Base-by-base conservation (phyloP, 306 rosid genomes). In the Geum urbanum region DNA sequence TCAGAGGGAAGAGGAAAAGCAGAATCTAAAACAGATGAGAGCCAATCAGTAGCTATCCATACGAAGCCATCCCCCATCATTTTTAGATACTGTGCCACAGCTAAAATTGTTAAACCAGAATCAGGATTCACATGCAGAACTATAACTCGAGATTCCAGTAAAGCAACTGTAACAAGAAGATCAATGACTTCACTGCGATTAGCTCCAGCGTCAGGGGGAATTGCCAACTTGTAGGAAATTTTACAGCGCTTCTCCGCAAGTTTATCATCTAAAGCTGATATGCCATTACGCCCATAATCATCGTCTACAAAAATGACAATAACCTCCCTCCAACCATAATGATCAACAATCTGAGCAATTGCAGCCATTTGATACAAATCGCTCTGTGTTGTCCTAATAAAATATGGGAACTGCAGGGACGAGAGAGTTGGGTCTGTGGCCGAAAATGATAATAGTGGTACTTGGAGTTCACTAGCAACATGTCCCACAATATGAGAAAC, bases 31-130 rank as follows among this genome's bases (percentile, higher is more conserved):
- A 86, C 81, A 72, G 88, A 76, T 0, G 97, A 84, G 53, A 95
- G 96, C 97, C 97, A 95, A 44, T 95, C 97, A 0, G 97, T 89
- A 46, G 95, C 91, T 74, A 95, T 91, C 99, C 99, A 95, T 18
- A 84, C 99, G 78, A 81, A 89, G 46, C 96, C 99, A 80, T 80
- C 80, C n/a, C 84, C 84, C 64, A 78, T 78, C 97, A 95, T 95
- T 76, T 85, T 89, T 69, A 95, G 97, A 83, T 79, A 86, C 19
- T 37, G 79, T 0, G 99, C 97, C 72, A 89, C 87, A 44, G 83
- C 68, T 73, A 95, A 84, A 76, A 95, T 71, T 70, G 52, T 57
- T 69, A 87, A 72, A 46, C 99, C 99, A 24, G 84, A 76, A 77
- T 83, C 80, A 59, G 95, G 80, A 83, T 89, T 87, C 22, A 79